These are phyloP conservation scores for Paramarasmius palmivorus DNA, from an alignment of 1,284 basidiomycete genomes.

Conservation along the genomic window DNA sequence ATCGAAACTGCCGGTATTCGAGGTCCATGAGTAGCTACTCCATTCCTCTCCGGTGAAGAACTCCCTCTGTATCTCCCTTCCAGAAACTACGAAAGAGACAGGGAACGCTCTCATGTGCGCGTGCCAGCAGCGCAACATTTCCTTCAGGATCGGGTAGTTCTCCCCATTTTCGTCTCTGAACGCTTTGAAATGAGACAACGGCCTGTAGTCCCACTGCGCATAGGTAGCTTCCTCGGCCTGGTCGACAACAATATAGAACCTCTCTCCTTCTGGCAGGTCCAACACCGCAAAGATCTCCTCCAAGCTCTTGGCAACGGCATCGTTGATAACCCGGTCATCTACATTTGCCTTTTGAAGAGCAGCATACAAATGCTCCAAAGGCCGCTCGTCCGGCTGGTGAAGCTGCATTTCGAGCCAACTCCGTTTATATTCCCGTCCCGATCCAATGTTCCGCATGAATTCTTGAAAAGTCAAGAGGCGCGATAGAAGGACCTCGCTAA, in stretches of 20 bases:
- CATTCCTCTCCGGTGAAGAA: slow-evolving; percentile 9
- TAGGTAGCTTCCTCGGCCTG: slow-evolving; percentile 8
- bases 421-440: slow-evolving; percentile 5
- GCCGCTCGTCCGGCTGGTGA: no score
- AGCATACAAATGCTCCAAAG: background rate
- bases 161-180: slow-evolving; percentile 2
- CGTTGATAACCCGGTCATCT: background rate
- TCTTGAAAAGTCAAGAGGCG: slow-evolving; percentile 12
- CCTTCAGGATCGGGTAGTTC: slow-evolving; percentile 7
- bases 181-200: background rate
- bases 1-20: slow-evolving; percentile 12
- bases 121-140: slow-evolving; percentile 5
- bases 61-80: slow-evolving; percentile 8
- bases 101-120: background rate
- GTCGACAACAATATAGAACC: slow-evolving; percentile 8
- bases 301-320: slow-evolving; percentile 1
- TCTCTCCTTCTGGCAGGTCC: background rate
- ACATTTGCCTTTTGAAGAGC: background rate
- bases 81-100: slow-evolving; percentile 11
- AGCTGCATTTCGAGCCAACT: slow-evolving; percentile 14
- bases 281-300: slow-evolving; percentile 2
- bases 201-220: no score
- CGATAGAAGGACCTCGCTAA: slow-evolving; percentile 11
- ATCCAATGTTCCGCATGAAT: background rate
- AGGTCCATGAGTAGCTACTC: slow-evolving; percentile 9